These are phyloP conservation scores for carrot (Daucus carota) DNA, from an alignment of 129 eudicot genomes.

Conservation along the genomic window DH1_v3.0 NC_030386.2:39666501-39667000, in stretches of 20 bases:
- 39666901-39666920: conserved; percentile 75
- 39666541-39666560: neutral
- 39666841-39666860: conserved; percentile 68
- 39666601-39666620: neutral
- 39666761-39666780: neutral
- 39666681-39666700: neutral
- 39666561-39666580: neutral
- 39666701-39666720: neutral
- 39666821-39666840: conserved; percentile 62
- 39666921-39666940: conserved; percentile 42
- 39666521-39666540: neutral
- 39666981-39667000: conserved; percentile 34
- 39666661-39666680: neutral
- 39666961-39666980: conserved; percentile 47
- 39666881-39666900: conserved; percentile 93
- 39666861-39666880: conserved; percentile 80
- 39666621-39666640: neutral
- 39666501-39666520: neutral
- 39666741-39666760: neutral
- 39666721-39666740: neutral
- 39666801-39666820: neutral
- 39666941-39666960: conserved; percentile 59
- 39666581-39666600: neutral
- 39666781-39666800: neutral
- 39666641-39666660: neutral